Conservation (phyloP, 148 eudicot species). For the Silene conica region DNA sequence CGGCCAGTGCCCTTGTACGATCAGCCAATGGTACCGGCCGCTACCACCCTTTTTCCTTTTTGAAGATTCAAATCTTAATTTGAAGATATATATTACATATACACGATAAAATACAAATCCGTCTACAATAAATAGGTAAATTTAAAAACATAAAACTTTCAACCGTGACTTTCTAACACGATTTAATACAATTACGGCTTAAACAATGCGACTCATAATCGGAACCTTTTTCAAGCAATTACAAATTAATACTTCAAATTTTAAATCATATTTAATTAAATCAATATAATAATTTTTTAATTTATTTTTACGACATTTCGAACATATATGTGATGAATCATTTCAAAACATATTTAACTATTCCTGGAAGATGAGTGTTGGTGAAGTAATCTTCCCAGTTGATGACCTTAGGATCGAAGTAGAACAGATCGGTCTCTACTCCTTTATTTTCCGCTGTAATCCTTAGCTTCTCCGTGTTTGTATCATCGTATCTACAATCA, state of each 20-base stretch:
- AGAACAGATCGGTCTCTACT: constrained; percentile 35
- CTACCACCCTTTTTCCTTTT: too few species aligned
- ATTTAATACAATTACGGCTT: constrained; percentile 6
- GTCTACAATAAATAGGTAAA: too few species aligned
- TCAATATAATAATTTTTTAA: too few species aligned
- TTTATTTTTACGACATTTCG: not conserved
- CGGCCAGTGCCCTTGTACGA: too few species aligned
- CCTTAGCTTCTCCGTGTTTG: constrained; percentile 44
- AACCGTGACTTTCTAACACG: too few species aligned
- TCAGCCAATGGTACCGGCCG: too few species aligned
- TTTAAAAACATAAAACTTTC: too few species aligned
- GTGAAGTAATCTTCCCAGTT: constrained; percentile 50
- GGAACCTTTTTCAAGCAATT: not conserved
- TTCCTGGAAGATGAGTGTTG: constrained; percentile 46
- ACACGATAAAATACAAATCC: too few species aligned
- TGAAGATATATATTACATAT: too few species aligned
- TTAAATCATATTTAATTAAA: not conserved
- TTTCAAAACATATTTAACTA: constrained; percentile 39
- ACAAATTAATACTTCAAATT: constrained; percentile 1
- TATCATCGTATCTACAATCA: constrained; percentile 43
- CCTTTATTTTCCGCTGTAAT: constrained; percentile 24
- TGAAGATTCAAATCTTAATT: too few species aligned
- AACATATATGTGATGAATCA: constrained; percentile 13
- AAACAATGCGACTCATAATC: not conserved
- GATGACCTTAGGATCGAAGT: constrained; percentile 52